Evolutionary conservation across 768 basidiomycete species (phyloP).

Genomic region (Hypholoma fasciculare): DNA sequence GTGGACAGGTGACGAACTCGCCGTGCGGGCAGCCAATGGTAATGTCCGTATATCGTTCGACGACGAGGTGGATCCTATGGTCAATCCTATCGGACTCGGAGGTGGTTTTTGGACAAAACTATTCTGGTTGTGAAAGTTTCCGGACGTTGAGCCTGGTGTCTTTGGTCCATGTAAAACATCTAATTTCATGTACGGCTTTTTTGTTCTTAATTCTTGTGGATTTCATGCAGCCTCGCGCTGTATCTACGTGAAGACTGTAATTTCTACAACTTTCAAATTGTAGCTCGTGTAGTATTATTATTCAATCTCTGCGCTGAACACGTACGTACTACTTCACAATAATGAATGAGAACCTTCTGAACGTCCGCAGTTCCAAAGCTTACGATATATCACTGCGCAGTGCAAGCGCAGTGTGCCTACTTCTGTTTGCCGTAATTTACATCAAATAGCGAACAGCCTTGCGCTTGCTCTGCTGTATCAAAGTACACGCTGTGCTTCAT

Average conservation of each 20-base stretch:
- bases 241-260: neutral
- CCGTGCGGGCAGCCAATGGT: constrained; percentile 33
- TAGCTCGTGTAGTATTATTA: neutral
- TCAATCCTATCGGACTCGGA: constrained; percentile 6
- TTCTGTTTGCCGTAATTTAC: too few relatives aligned
- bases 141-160: too few relatives aligned
- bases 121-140: constrained; percentile 13
- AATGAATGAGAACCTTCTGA: neutral
- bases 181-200: too few relatives aligned
- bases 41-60: constrained; percentile 33
- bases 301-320: neutral
- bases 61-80: constrained; percentile 26
- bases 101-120: constrained; percentile 23
- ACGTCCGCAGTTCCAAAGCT: too few relatives aligned
- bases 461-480: too few relatives aligned
- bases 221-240: constrained; percentile 20
- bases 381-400: too few relatives aligned
- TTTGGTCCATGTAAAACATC: too few relatives aligned
- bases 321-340: neutral
- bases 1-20: constrained; percentile 38
- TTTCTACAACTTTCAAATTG: neutral
- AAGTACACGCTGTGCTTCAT: neutral
- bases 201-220: too few relatives aligned
- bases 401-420: too few relatives aligned
- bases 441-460: too few relatives aligned